phyloP scores from a whole-genome alignment of 805 yeast species.

The Saturnispora kantuleensis region DNA sequence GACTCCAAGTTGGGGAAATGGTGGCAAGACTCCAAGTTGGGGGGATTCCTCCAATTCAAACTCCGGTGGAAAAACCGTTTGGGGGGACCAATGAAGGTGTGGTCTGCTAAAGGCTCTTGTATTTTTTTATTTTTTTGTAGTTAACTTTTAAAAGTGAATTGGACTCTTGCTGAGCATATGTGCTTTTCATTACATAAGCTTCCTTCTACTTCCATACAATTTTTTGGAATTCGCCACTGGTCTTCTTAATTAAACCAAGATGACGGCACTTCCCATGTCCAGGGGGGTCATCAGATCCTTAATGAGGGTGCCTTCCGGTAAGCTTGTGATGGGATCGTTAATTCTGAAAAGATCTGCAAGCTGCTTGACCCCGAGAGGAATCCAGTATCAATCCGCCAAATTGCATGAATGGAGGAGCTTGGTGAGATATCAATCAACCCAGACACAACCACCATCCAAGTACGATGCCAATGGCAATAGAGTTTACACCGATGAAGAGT shows the following conservation, averaged over 20 bases:
- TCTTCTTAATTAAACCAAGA: not conserved
- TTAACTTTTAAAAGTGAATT: slow-evolving; percentile 32
- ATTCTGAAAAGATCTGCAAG: no score
- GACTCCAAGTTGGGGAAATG: slow-evolving; percentile 36
- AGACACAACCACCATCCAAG: slow-evolving; percentile 12
- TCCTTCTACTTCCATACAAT: not conserved
- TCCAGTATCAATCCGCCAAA: not conserved
- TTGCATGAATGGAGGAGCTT: not conserved
- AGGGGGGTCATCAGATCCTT: not conserved
- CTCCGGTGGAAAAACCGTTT: slow-evolving; percentile 17
- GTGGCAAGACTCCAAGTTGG: slow-evolving; percentile 34
- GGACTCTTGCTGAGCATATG: slow-evolving; percentile 22
- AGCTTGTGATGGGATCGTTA: not conserved
- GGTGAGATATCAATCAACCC: slow-evolving; percentile 10
- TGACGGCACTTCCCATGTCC: not conserved
- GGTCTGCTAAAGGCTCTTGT: no score
- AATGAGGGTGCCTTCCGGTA: not conserved
- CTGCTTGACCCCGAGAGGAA: not conserved
- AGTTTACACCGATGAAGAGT: slow-evolving; percentile 22
- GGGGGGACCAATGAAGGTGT: slow-evolving; percentile 26
- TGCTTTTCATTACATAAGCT: not conserved
- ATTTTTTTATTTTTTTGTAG: no score
- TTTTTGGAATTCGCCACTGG: slow-evolving; percentile 2
- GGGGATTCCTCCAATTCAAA: slow-evolving; percentile 23
- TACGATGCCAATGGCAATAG: slow-evolving; percentile 22